These are phyloP conservation scores for Ehretia macrophylla DNA, from an alignment of 257 asterid genomes.

Conservation along the genomic window DNA sequence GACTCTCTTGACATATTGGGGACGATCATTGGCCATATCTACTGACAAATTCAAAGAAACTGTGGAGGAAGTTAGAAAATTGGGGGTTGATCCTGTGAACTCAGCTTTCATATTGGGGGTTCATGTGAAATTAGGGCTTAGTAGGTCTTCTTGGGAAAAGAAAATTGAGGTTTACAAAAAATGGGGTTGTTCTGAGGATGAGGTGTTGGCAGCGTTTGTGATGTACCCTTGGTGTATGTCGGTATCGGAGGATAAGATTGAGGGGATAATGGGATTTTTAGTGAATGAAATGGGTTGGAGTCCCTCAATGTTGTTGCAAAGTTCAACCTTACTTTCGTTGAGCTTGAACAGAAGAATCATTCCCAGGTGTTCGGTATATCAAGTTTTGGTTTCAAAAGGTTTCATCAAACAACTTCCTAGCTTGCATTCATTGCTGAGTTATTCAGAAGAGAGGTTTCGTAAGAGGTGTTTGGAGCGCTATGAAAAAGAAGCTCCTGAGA, in stretches of 20 bases:
- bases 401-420: neutral
- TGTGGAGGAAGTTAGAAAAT: slow-evolving; percentile 11
- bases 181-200: slow-evolving; percentile 26
- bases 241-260: slow-evolving; percentile 16
- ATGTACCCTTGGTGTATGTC: slow-evolving; percentile 16
- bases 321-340: slow-evolving; percentile 8
- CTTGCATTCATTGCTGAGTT: neutral
- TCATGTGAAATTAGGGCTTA: too few species aligned
- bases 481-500: slow-evolving; percentile 17
- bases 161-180: slow-evolving; percentile 13
- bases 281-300: slow-evolving; percentile 22
- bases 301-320: neutral
- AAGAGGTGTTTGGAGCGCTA: slow-evolving; percentile 4
- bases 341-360: slow-evolving; percentile 17
- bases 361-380: slow-evolving; percentile 20
- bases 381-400: slow-evolving; percentile 5
- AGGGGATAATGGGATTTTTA: slow-evolving; percentile 11
- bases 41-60: slow-evolving; percentile 3
- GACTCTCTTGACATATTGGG: slow-evolving; percentile 3
- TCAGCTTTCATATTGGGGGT: slow-evolving; percentile 8
- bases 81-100: slow-evolving; percentile 24
- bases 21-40: neutral
- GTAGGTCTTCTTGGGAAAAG: slow-evolving; percentile 8
- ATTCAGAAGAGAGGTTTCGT: slow-evolving; percentile 6
- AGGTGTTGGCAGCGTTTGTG: slow-evolving; percentile 14